Percentiles rank a stretch among this genome's conserved stretches.
These are phyloP conservation scores for Claviceps paspali DNA, from an alignment of 2,329 filamentous ascomycete genomes.

Conservation along the genomic window DNA sequence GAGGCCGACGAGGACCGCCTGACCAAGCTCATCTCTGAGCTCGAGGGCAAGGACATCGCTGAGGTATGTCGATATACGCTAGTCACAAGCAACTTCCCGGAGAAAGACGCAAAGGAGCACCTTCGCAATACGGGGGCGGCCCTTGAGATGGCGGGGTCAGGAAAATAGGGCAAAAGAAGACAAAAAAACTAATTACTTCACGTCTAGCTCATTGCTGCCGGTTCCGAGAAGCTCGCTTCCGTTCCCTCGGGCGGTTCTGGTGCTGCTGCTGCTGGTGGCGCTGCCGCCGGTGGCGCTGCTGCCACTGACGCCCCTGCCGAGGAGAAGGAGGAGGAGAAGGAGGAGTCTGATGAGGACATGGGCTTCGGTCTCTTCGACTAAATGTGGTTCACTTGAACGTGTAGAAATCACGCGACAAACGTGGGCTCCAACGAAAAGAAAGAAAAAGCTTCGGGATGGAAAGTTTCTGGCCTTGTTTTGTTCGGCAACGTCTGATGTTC, in stretches of 20 bases:
- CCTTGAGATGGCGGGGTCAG: too few relatives aligned
- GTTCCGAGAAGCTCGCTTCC: conserved; percentile 87
- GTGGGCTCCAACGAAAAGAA: conserved; percentile 9
- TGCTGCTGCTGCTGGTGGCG: conserved; percentile 50
- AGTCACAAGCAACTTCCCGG: too few relatives aligned
- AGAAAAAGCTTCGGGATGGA: too few relatives aligned
- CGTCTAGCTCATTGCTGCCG: conserved; percentile 72
- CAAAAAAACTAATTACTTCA: conserved; percentile 9
- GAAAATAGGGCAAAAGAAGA: background rate
- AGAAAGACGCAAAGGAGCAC: too few relatives aligned
- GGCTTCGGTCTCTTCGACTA: conserved; percentile 66
- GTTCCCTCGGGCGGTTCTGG: conserved; percentile 83
- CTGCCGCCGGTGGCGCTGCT: conserved; percentile 49
- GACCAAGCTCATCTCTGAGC: conserved; percentile 74
- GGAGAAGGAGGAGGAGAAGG: conserved; percentile 72
- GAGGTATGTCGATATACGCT: conserved; percentile 71
- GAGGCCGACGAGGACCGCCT: conserved; percentile 85
- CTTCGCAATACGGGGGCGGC: too few relatives aligned
- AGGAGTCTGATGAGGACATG: conserved; percentile 63
- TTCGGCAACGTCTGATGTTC: too few relatives aligned
- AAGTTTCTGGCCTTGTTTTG: too few relatives aligned
- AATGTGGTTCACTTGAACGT: conserved; percentile 29
- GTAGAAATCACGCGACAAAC: too few relatives aligned
- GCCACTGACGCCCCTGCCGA: conserved; percentile 38
- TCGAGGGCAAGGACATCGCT: conserved; percentile 83